Conservation (phyloP, 768 basidiomycete genomes). For the Auriscalpium vulgare region DNA sequence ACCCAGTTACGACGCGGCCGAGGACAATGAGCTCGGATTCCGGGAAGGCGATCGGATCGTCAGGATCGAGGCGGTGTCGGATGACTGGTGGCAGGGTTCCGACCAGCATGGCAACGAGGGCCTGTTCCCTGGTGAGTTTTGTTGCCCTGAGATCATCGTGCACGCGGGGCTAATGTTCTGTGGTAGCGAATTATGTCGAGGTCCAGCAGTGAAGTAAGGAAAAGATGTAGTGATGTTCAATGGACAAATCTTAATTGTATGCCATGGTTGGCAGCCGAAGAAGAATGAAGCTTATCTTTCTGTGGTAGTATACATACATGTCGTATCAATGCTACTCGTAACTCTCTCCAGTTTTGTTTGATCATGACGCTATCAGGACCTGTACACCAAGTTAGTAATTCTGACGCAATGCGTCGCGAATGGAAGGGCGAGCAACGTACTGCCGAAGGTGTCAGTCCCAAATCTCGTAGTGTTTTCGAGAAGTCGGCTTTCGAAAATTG, state of each 20-base stretch:
- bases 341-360: background rate
- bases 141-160: background rate
- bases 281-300: too few relatives aligned
- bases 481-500: constrained; percentile 67
- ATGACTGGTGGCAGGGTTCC: constrained; percentile 87
- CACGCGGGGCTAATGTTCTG: background rate
- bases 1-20: constrained; percentile 75
- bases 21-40: constrained; percentile 89
- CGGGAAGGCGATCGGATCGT: constrained; percentile 72
- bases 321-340: background rate
- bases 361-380: constrained; percentile 1
- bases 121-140: constrained; percentile 63
- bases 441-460: constrained; percentile 88
- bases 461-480: constrained; percentile 68
- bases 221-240: background rate
- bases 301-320: background rate
- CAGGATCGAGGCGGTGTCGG: constrained; percentile 71
- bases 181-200: constrained; percentile 1
- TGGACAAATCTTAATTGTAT: too few relatives aligned
- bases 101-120: constrained; percentile 48
- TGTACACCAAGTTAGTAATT: background rate
- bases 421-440: constrained; percentile 33
- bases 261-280: too few relatives aligned
- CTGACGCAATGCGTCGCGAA: background rate
- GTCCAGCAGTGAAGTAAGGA: background rate